Evolutionary conservation across 139 green algal species (phyloP).

Genomic region (Chlorella sorokiniana): DNA sequence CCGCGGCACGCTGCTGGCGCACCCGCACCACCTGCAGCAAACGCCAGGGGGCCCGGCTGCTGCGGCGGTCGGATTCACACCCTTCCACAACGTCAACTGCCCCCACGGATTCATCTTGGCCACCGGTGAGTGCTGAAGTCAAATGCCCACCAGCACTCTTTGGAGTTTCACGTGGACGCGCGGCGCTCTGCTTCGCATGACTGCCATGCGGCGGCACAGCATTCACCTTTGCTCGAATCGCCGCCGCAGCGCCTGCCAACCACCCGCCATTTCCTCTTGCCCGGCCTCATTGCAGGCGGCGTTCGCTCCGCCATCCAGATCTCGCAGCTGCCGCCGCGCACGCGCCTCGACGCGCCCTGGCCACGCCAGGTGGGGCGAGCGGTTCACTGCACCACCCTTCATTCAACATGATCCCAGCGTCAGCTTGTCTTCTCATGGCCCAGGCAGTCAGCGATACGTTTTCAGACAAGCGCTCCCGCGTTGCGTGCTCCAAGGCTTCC

Average conservation of each 20-base stretch:
- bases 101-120: slow-evolving; percentile 76
- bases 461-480: too few relatives aligned
- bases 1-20: slow-evolving; percentile 62
- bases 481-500: background rate
- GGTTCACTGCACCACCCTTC: background rate
- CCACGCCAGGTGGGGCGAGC: slow-evolving; percentile 47
- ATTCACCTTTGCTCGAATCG: slow-evolving; percentile 8
- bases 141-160: too few relatives aligned
- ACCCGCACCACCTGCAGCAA: slow-evolving; percentile 60
- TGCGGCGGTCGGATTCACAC: slow-evolving; percentile 65
- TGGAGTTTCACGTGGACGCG: too few relatives aligned
- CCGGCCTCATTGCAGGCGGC: slow-evolving; percentile 3
- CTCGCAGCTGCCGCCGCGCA: slow-evolving; percentile 72
- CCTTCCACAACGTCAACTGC: slow-evolving; percentile 93
- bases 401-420: too few relatives aligned
- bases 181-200: too few relatives aligned
- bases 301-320: slow-evolving; percentile 62
- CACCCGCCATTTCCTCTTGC: background rate
- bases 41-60: slow-evolving; percentile 18
- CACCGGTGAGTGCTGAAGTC: background rate
- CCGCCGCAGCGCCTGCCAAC: background rate
- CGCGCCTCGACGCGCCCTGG: slow-evolving; percentile 79
- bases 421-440: too few relatives aligned
- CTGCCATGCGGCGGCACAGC: background rate
- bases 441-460: too few relatives aligned